Percentiles rank a stretch among this genome's conserved stretches.
These are phyloP conservation scores for Begonia masoniana DNA, from an alignment of 306 rosid species.

Conservation along the genomic window DNA sequence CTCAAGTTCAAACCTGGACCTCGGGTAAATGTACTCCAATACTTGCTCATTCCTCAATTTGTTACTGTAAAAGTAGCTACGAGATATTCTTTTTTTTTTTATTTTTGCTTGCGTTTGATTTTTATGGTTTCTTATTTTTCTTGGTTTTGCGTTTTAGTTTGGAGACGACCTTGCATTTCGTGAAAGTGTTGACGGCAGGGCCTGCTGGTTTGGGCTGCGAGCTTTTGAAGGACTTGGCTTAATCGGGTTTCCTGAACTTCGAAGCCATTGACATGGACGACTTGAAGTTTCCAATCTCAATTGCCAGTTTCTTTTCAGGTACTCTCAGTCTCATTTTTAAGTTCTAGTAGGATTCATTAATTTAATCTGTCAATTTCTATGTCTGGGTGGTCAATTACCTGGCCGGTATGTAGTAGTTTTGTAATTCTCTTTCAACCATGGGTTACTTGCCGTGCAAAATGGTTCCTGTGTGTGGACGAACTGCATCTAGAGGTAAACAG, in stretches of 20 bases:
- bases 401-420: too few relatives aligned
- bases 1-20: constrained; percentile 70
- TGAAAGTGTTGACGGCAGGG: constrained; percentile 66
- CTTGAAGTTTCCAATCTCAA: constrained; percentile 92
- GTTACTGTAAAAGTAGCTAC: constrained; percentile 2
- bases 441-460: too few relatives aligned
- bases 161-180: constrained; percentile 60
- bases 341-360: too few relatives aligned
- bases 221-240: constrained; percentile 75
- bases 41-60: not conserved
- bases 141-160: constrained; percentile 22
- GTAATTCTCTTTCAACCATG: too few relatives aligned
- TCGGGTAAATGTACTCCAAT: constrained; percentile 14
- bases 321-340: not conserved
- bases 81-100: not conserved
- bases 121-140: not conserved
- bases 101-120: not conserved
- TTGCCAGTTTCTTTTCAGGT: constrained; percentile 95
- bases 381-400: too few relatives aligned
- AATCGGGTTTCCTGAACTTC: constrained; percentile 64
- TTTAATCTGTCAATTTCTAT: too few relatives aligned
- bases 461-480: too few relatives aligned
- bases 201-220: constrained; percentile 96
- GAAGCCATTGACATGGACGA: constrained; percentile 92
- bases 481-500: too few relatives aligned